Evolutionary conservation across 1,284 basidiomycete species (phyloP).

Genomic region (Singerocomus inundabilis): DNA sequence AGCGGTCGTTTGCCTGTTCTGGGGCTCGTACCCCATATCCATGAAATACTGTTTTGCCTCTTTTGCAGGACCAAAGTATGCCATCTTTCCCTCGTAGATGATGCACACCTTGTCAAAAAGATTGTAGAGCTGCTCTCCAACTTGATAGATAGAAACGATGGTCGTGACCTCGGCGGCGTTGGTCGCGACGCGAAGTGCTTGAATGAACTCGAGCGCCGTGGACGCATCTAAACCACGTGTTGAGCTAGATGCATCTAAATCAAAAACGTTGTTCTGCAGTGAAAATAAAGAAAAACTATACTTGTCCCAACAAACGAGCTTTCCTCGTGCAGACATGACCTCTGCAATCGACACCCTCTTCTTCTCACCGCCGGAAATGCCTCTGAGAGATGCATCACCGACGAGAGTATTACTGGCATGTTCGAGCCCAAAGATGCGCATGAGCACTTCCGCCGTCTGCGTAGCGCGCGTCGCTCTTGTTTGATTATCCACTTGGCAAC

Average conservation of each 20-base stretch:
- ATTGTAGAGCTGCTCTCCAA: slow-evolving; percentile 49
- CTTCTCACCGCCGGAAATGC: slow-evolving; percentile 78
- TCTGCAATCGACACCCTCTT: slow-evolving; percentile 67
- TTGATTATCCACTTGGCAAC: background rate
- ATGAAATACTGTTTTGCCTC: slow-evolving; percentile 65
- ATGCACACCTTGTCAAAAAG: slow-evolving; percentile 70
- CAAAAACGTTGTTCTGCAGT: background rate
- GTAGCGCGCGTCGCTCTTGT: slow-evolving; percentile 34
- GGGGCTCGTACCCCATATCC: slow-evolving; percentile 62
- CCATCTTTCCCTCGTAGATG: slow-evolving; percentile 68
- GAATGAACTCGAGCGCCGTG: slow-evolving; percentile 65
- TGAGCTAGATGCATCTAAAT: slow-evolving; percentile 37
- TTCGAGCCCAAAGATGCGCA: slow-evolving; percentile 68
- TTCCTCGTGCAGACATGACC: slow-evolving; percentile 42
- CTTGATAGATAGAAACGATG: slow-evolving; percentile 70
- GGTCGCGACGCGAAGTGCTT: slow-evolving; percentile 55
- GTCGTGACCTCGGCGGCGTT: slow-evolving; percentile 52
- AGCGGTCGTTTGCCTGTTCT: slow-evolving; percentile 59
- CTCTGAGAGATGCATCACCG: slow-evolving; percentile 71
- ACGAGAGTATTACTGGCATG: slow-evolving; percentile 60
- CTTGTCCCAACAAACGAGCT: slow-evolving; percentile 55
- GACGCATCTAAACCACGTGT: slow-evolving; percentile 71
- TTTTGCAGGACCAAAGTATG: slow-evolving; percentile 62
- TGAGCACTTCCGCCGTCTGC: slow-evolving; percentile 51
- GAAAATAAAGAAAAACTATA: background rate